phyloP scores from a whole-genome alignment of 2,329 filamentous ascomycete species.

The Chrysoporthe cubensis region DNA sequence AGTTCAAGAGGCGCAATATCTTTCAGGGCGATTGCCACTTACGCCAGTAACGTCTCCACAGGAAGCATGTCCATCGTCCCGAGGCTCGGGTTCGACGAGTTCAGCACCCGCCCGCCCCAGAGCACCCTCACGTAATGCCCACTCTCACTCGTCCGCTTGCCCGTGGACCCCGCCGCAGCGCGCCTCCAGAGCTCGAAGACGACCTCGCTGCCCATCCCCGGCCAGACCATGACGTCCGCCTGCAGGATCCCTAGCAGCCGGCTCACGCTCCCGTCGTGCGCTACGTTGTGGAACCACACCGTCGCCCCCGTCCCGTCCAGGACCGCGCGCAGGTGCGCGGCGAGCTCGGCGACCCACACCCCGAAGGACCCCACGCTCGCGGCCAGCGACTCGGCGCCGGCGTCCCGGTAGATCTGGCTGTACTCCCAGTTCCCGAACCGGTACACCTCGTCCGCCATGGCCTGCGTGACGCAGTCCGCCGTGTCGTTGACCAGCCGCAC shows the following conservation, averaged over 20 bases:
- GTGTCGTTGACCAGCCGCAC: constrained; percentile 42
- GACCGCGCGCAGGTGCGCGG: constrained; percentile 63
- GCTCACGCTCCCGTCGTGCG: constrained; percentile 76
- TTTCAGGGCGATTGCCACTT: neutral
- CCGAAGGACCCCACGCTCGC: constrained; percentile 67
- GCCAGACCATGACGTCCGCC: constrained; percentile 78
- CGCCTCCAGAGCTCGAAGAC: constrained; percentile 73
- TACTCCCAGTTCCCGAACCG: constrained; percentile 82
- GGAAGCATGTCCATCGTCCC: constrained; percentile 72
- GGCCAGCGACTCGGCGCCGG: constrained; percentile 58
- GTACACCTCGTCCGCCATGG: constrained; percentile 70
- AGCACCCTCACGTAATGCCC: constrained; percentile 65
- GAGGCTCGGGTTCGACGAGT: constrained; percentile 67
- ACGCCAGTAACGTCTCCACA: constrained; percentile 59
- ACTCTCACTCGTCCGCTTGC: constrained; percentile 27
- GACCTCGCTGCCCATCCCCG: constrained; percentile 79
- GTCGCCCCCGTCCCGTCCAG: constrained; percentile 44
- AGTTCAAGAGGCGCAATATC: too few species aligned
- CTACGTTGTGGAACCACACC: constrained; percentile 75
- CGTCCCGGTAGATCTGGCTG: constrained; percentile 74
- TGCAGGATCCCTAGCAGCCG: constrained; percentile 72
- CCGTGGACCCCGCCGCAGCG: neutral
- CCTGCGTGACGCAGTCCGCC: constrained; percentile 62
- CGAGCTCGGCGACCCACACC: constrained; percentile 75
- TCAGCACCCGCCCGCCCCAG: constrained; percentile 68